These are phyloP conservation scores for Botrytis fabae DNA, from an alignment of 2,329 filamentous ascomycete species.

Conservation along the genomic window DNA sequence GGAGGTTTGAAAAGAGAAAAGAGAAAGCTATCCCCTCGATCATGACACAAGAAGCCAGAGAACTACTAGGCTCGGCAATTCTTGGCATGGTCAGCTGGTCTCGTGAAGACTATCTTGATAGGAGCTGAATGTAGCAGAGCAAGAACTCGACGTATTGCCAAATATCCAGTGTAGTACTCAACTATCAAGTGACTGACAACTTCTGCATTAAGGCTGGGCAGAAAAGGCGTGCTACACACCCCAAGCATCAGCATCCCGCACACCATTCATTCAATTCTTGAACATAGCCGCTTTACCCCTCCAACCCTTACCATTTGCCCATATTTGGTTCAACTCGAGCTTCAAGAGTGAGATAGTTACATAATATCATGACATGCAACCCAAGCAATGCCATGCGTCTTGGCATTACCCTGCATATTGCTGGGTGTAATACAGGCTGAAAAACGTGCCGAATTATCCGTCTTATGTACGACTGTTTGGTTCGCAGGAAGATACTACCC, in stretches of 20 bases:
- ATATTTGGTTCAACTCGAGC: not conserved
- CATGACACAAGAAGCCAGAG: not conserved
- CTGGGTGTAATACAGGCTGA: not conserved
- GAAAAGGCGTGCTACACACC: not conserved
- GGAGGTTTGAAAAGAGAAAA: accelerated
- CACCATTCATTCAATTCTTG: not conserved
- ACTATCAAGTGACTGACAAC: not conserved
- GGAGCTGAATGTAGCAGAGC: not conserved
- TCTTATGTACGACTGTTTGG: not conserved
- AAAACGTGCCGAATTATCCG: slow-evolving; percentile 9
- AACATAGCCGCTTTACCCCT: not conserved
- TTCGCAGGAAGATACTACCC: not conserved
- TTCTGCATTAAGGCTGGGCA: not conserved
- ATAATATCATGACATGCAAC: not conserved
- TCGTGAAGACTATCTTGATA: not conserved
- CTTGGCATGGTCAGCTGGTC: not conserved
- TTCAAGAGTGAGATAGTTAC: not conserved
- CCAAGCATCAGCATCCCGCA: not conserved
- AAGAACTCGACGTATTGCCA: not conserved
- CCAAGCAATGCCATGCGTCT: slow-evolving; percentile 7
- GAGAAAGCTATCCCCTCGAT: not conserved
- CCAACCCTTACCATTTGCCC: not conserved
- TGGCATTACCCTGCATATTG: not conserved
- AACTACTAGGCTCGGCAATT: not conserved
- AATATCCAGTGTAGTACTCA: too few relatives aligned